Evolutionary conservation across 371 early-diverging fungal genomes (phyloP), one percentile per base, ranked within the genome.

Genomic region (Apophysomyces variabilis): DNA sequence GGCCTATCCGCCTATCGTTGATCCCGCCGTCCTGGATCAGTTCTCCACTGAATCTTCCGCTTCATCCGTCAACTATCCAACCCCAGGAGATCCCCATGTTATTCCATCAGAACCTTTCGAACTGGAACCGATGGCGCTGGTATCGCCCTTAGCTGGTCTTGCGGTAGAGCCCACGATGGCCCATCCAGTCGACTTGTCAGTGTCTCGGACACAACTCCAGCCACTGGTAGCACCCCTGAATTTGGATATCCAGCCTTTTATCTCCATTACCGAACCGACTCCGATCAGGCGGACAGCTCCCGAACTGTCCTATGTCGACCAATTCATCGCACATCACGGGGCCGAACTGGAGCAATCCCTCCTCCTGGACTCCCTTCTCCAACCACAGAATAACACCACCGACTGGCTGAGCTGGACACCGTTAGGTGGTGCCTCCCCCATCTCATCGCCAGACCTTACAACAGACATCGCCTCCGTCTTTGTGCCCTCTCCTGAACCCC

Each of bases 211-310:
- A 9, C 54, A 50, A 5, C 54, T 50, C 21, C 54, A 50, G 21
- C 21, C 54, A 26, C 21, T 50, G 54, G 6, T 26, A 7, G 54
- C 21, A 21, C 54, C 54, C 18, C 56, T 70, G 36, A 70, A 66
- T 43, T 14, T 70, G 44, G 70, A 70, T 18, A 71, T 71, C 41
- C 71, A 71, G 32, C 71, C 71, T 18, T 71, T 64, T 44, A 71
- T 71, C 50, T 71, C 71, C 1, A 67, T 71, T 13, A 71, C 71
- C 6, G 71, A 71, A 41, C 71, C 71, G 4, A 71, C 71, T 13
- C 71, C 71, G 13, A 58, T 71, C 44, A 61, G 60, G 46, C 64
- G 57, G 21, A 63, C 39, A 36, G 56, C 43, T 21, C 54, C 69
- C 16, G 69, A 68, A 41, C 47, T 68, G 60, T 39, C 36, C 38